These are phyloP conservation scores for Actinidia polygama DNA, from an alignment of 179 eudicot species.

Conservation along the genomic window DNA sequence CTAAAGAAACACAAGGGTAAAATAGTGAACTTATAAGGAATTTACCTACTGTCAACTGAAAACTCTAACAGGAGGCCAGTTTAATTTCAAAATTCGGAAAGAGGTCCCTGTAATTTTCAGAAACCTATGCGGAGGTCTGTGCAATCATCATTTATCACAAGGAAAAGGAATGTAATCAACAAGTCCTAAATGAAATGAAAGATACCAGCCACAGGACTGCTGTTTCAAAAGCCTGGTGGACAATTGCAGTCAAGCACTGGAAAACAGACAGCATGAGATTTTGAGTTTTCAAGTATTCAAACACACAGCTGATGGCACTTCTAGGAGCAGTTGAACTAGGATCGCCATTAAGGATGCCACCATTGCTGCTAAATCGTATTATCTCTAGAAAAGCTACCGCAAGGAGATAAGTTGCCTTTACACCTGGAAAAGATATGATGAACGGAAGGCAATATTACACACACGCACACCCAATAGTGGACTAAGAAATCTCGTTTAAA, in stretches of 20 bases:
- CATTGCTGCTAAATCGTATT: slow-evolving; percentile 97
- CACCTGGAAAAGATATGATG: slow-evolving; percentile 58
- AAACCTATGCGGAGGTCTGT: not conserved
- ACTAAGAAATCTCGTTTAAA: not conserved
- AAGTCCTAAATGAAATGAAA: slow-evolving; percentile 1
- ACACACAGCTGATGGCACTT: slow-evolving; percentile 98
- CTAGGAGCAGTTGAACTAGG: slow-evolving; percentile 63
- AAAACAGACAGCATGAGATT: slow-evolving; percentile 89
- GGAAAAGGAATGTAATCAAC: not conserved
- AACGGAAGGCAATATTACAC: not conserved
- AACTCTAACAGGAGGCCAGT: not conserved
- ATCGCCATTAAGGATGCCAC: slow-evolving; percentile 91
- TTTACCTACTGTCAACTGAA: no score
- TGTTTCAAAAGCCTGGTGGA: slow-evolving; percentile 88
- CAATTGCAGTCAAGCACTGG: slow-evolving; percentile 93
- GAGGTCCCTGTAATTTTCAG: not conserved
- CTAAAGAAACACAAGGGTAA: no score
- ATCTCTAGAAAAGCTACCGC: slow-evolving; percentile 97
- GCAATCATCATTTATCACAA: not conserved
- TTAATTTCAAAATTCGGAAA: not conserved
- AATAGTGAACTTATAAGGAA: no score
- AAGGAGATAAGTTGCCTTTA: slow-evolving; percentile 96
- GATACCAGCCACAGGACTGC: slow-evolving; percentile 91
- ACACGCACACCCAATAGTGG: not conserved
- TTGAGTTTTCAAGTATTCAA: slow-evolving; percentile 94